phyloP scores from a whole-genome alignment of 345 rosid species.

The Kernera saxatilis region DNA sequence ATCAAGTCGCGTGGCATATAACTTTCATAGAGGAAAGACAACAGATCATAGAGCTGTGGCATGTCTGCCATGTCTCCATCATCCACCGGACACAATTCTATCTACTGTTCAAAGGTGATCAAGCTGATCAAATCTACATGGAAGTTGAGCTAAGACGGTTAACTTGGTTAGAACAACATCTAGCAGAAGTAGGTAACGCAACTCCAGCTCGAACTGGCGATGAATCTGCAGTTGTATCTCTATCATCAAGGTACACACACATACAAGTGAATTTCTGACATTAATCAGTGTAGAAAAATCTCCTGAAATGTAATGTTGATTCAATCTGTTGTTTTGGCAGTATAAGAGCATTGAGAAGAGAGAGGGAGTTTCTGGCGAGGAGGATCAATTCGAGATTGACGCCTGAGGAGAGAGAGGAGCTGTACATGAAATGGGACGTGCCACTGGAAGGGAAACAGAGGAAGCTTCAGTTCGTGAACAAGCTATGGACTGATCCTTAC shows the following conservation, averaged over 20 bases:
- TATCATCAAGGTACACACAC: slow-evolving; percentile 63
- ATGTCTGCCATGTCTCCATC: slow-evolving; percentile 76
- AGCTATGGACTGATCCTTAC: slow-evolving; percentile 92
- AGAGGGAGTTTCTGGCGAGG: slow-evolving; percentile 91
- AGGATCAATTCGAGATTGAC: slow-evolving; percentile 67
- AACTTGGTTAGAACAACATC: slow-evolving; percentile 93
- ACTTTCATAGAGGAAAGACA: slow-evolving; percentile 85
- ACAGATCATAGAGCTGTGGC: slow-evolving; percentile 92
- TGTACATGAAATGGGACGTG: slow-evolving; percentile 87
- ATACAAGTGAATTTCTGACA: neutral
- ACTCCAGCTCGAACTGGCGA: slow-evolving; percentile 75
- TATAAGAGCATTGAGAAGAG: slow-evolving; percentile 73
- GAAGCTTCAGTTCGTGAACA: slow-evolving; percentile 83
- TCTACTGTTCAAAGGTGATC: slow-evolving; percentile 87
- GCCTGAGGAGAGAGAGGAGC: slow-evolving; percentile 70
- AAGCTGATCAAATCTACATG: slow-evolving; percentile 95
- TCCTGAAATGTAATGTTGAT: neutral
- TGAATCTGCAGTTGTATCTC: slow-evolving; percentile 54
- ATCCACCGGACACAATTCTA: slow-evolving; percentile 96
- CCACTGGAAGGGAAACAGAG: slow-evolving; percentile 97
- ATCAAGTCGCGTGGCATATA: slow-evolving; percentile 73
- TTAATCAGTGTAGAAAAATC: neutral
- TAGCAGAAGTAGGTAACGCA: slow-evolving; percentile 80
- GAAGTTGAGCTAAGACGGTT: slow-evolving; percentile 97
- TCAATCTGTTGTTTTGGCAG: slow-evolving; percentile 35